Evolutionary conservation across 495 filamentous ascomycete species (phyloP).

Genomic region (Daldinia decipiens): DNA sequence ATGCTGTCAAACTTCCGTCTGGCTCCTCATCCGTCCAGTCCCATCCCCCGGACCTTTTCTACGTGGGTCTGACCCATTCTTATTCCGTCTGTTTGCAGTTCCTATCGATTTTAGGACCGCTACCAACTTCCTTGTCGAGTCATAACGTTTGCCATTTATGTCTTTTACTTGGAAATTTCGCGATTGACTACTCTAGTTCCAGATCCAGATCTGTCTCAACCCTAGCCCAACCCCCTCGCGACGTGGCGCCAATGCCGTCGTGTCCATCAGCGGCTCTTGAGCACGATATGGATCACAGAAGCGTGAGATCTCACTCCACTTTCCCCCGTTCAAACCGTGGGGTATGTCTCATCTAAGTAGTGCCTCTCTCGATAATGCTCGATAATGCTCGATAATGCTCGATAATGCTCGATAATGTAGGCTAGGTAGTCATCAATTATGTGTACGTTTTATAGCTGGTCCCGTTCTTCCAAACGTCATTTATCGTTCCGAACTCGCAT

Average conservation of each 20-base stretch:
- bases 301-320: constrained; percentile 54
- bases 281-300: constrained; percentile 58
- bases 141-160: constrained; percentile 49
- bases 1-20: constrained; percentile 40
- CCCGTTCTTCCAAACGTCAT: constrained; percentile 39
- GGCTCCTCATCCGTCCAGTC: constrained; percentile 5
- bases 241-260: constrained; percentile 63
- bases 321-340: constrained; percentile 36
- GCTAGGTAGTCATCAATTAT: constrained; percentile 21
- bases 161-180: constrained; percentile 41
- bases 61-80: constrained; percentile 41
- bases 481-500: constrained; percentile 39
- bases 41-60: constrained; percentile 21
- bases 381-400: constrained; percentile 10
- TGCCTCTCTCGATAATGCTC: constrained; percentile 22
- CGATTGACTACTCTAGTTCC: constrained; percentile 45
- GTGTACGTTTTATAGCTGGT: constrained; percentile 27
- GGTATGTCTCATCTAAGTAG: constrained; percentile 48
- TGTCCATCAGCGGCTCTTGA: constrained; percentile 50
- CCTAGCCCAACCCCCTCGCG: constrained; percentile 54
- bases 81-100: constrained; percentile 33
- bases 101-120: constrained; percentile 43
- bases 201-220: constrained; percentile 44
- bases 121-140: constrained; percentile 47
- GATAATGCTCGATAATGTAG: constrained; percentile 18